These are phyloP conservation scores for Mortierella antarctica DNA, from an alignment of 192 early-diverging fungal species.

Conservation along the genomic window DNA sequence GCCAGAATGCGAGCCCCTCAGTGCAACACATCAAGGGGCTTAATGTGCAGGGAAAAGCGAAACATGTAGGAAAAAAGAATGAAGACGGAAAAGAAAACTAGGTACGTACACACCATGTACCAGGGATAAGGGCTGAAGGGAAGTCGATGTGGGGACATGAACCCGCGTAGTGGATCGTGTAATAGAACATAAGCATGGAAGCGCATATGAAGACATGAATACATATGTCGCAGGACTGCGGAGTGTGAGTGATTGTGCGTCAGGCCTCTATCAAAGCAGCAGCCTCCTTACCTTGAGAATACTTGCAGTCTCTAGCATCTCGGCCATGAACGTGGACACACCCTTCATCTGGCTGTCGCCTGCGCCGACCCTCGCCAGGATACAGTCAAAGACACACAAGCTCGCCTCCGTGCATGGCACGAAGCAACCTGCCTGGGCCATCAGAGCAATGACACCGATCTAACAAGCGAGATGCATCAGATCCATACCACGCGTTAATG, in stretches of 20 bases:
- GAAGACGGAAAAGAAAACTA: no score
- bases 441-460: conserved; percentile 91
- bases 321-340: conserved; percentile 97
- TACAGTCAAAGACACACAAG: conserved; percentile 85
- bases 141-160: no score
- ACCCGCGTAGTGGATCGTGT: no score
- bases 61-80: no score
- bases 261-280: not conserved
- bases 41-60: no score
- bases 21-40: no score
- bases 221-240: not conserved
- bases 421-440: conserved; percentile 96
- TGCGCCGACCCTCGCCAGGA: conserved; percentile 93
- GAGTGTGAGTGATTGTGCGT: no score
- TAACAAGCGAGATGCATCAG: conserved; percentile 6
- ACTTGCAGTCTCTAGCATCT: conserved; percentile 92
- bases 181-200: no score
- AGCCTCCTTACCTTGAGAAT: conserved; percentile 74
- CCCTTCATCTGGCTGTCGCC: conserved; percentile 94
- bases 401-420: conserved; percentile 86
- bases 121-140: no score
- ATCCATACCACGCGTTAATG: no score
- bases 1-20: no score
- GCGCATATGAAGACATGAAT: not conserved
- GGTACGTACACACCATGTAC: no score